These are phyloP conservation scores for Alternaria dauci DNA, from an alignment of 2,329 filamentous ascomycete genomes.

Conservation along the genomic window DNA sequence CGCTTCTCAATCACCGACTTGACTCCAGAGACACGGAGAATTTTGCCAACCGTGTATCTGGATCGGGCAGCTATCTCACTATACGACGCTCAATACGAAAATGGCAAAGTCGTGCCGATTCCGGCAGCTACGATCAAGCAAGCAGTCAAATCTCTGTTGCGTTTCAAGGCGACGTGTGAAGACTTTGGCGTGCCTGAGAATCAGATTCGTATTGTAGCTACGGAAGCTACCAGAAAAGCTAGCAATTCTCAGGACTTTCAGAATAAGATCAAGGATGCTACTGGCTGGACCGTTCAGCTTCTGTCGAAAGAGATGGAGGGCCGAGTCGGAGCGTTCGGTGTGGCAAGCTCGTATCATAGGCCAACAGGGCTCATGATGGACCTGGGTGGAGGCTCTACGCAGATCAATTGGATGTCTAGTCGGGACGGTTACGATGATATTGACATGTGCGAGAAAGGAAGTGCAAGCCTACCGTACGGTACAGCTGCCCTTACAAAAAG, in stretches of 20 bases:
- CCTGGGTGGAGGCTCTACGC: slow-evolving; percentile 78
- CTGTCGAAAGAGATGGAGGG: slow-evolving; percentile 84
- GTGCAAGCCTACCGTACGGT: slow-evolving; percentile 74
- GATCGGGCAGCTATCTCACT: slow-evolving; percentile 83
- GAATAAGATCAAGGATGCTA: slow-evolving; percentile 66
- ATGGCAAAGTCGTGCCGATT: slow-evolving; percentile 59
- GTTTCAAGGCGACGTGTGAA: slow-evolving; percentile 75
- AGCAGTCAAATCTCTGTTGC: slow-evolving; percentile 72
- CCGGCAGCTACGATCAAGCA: slow-evolving; percentile 66
- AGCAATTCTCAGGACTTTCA: slow-evolving; percentile 76
- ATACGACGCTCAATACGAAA: slow-evolving; percentile 76
- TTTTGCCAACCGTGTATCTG: slow-evolving; percentile 79
- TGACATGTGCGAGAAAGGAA: slow-evolving; percentile 53
- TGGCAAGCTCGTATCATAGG: slow-evolving; percentile 74
- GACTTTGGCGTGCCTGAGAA: slow-evolving; percentile 71
- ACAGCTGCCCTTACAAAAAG: slow-evolving; percentile 70
- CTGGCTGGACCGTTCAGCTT: slow-evolving; percentile 74
- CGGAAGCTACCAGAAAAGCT: slow-evolving; percentile 86
- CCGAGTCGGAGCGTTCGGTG: slow-evolving; percentile 81
- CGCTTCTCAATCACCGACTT: slow-evolving; percentile 89
- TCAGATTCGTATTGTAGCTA: slow-evolving; percentile 81
- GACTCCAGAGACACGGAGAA: slow-evolving; percentile 73
- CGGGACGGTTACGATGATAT: slow-evolving; percentile 57
- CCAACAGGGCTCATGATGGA: slow-evolving; percentile 87
- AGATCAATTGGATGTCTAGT: slow-evolving; percentile 71